Conservation (phyloP, 2,329 filamentous ascomycete genomes). For the Botrytis elliptica region DNA sequence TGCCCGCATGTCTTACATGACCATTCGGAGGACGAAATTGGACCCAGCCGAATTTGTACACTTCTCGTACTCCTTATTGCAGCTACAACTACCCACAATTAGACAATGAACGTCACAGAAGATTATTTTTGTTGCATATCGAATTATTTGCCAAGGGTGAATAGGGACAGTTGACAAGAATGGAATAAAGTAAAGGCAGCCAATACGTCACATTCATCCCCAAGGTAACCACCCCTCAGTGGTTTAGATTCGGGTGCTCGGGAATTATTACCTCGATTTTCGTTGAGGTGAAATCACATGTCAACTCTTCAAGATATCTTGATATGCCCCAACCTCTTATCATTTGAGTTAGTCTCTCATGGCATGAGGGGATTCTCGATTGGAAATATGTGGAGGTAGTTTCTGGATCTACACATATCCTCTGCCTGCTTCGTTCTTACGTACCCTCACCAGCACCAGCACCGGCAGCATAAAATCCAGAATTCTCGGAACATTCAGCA, state of each 20-base stretch:
- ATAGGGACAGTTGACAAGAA: neutral
- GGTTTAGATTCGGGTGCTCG: neutral
- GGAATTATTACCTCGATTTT: neutral
- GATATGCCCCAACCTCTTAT: neutral
- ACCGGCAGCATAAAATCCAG: neutral
- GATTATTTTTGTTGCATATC: neutral
- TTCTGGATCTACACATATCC: neutral
- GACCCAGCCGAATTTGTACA: neutral
- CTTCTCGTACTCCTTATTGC: neutral
- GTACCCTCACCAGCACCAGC: neutral
- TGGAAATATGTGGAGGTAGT: neutral
- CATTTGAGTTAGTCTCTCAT: neutral
- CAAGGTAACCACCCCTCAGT: neutral
- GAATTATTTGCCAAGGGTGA: neutral
- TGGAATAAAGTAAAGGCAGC: neutral
- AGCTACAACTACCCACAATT: neutral
- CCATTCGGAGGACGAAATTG: neutral
- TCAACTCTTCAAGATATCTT: slow-evolving; percentile 1
- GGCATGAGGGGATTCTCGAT: neutral
- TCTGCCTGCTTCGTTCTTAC: neutral
- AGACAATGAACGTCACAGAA: neutral
- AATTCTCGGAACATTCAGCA: neutral
- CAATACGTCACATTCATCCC: neutral
- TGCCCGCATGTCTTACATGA: neutral
- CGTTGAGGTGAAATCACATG: slow-evolving; percentile 1